Evolutionary conservation across 352 stramenopile genomes (phyloP).

Genomic region (Phytopythium helicoides): DNA sequence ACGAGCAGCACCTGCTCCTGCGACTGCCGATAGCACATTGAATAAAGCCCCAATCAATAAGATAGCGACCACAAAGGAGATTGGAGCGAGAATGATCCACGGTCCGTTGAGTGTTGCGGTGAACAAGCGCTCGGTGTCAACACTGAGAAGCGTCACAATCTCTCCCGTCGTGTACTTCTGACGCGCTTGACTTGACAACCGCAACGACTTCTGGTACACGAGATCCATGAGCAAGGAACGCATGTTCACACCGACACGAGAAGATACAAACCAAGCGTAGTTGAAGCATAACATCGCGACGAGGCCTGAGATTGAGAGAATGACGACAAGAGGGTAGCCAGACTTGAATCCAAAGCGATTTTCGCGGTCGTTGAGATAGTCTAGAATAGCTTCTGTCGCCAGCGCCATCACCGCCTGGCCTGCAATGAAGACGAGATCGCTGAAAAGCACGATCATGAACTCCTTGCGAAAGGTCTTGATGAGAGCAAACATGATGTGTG

Average conservation of each 20-base stretch:
- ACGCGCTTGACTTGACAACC: conserved; percentile 40
- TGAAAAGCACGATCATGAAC: conserved; percentile 17
- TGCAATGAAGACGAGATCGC: conserved; percentile 26
- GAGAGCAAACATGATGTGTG: no score
- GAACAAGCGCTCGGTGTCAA: conserved; percentile 44
- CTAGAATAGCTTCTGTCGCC: conserved; percentile 22
- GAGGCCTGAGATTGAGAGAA: conserved; percentile 21
- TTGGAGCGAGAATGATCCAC: conserved; percentile 22
- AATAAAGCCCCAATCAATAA: conserved; percentile 29
- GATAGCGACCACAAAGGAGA: conserved; percentile 23
- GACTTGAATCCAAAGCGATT: conserved; percentile 26
- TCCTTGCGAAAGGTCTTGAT: conserved; percentile 22
- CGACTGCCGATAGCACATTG: conserved; percentile 11
- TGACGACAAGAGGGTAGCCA: conserved; percentile 18
- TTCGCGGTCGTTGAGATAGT: conserved; percentile 19
- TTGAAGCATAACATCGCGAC: conserved; percentile 27
- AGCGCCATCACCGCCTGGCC: conserved; percentile 27
- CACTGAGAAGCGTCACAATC: conserved; percentile 40
- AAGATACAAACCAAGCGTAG: conserved; percentile 36
- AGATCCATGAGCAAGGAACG: conserved; percentile 35
- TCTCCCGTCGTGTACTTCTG: conserved; percentile 35
- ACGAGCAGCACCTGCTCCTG: conserved; percentile 15
- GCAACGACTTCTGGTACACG: conserved; percentile 57
- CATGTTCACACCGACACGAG: conserved; percentile 32
- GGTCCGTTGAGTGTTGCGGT: conserved; percentile 24